Evolutionary conservation across 2,329 filamentous ascomycete species (phyloP), one percentile per base, ranked within the genome.

Genomic region (Plenodomus lindquistii): DNA sequence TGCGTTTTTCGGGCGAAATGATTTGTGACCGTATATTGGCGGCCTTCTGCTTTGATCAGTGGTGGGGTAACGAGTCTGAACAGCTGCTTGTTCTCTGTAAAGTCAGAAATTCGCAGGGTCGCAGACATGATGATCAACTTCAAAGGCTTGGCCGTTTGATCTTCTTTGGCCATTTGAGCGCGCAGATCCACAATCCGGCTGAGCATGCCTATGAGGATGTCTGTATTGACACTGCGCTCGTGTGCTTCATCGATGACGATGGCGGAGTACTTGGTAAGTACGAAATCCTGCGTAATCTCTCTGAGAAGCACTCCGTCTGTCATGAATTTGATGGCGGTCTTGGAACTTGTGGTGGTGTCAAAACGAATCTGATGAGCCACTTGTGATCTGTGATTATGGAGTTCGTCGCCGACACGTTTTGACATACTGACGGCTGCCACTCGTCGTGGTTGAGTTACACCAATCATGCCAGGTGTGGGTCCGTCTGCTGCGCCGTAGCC

Each of bases 71-170:
- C 77, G 37, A 77, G 80, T 3, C 85, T 78, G 72, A 99, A 99
- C 0, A 99, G 78, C 15, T 81, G 85, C 8, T 83, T 76, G 65
- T 99, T 97, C 66, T 91, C 83, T 0, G 90, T 91, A 60, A 99
- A 89, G 66, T 97, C 93, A 11, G 91, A 89, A 38, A 97, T 89
- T 50, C 91, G 82, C 27, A 99, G 79, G 2, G 94, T 99, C 37
- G 94, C 94, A 50, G 93, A 97, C 95, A 99, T 99, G 74, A 99
- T 96, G 50, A 99, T 84, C 8, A 99, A 81, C 73, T 97, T 99
- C 43, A 99, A 74, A 0, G 92, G 91, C 56, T 85, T 75, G 44
- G 70, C 87, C 1, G 83, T 82, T 0, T 86, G 76, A 51, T 94
- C 83, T 69, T 94, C 87, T 51, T 82, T 77, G 7, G 84, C 83